These are phyloP conservation scores for Verticillium longisporum DNA, from an alignment of 2,329 filamentous ascomycete species.

Conservation along the genomic window DNA sequence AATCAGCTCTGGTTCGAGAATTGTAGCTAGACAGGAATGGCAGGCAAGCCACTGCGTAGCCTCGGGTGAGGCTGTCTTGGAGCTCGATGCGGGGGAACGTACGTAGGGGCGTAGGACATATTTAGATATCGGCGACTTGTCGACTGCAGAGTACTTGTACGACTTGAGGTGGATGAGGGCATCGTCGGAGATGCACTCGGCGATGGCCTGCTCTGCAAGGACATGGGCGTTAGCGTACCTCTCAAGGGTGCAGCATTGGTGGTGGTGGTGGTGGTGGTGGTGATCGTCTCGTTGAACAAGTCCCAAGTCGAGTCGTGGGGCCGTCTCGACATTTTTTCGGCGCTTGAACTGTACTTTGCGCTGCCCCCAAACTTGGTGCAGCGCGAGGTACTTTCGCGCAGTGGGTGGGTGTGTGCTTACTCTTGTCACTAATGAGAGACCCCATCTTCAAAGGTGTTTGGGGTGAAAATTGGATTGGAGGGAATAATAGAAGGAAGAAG, in stretches of 20 bases:
- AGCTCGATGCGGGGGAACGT: constrained; percentile 30
- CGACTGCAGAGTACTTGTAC: constrained; percentile 96
- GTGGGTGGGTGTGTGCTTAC: not conserved
- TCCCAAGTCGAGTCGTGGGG: not conserved
- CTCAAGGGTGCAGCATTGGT: not conserved
- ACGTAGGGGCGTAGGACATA: constrained; percentile 96
- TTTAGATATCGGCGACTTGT: constrained; percentile 88
- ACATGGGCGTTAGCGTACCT: not conserved
- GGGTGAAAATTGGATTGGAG: not conserved
- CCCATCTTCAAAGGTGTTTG: not conserved
- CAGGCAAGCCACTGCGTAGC: constrained; percentile 6
- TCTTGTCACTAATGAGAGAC: not conserved
- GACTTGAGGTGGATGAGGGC: constrained; percentile 84
- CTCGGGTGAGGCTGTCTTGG: not conserved
- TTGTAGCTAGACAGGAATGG: constrained; percentile 4
- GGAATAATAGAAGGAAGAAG: not conserved
- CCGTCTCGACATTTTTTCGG: not conserved
- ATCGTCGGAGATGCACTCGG: constrained; percentile 80
- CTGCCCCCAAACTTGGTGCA: not conserved
- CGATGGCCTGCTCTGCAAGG: constrained; percentile 40
- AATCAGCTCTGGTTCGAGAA: constrained; percentile 6
- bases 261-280: not conserved
- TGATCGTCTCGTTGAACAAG: not conserved
- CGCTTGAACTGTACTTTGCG: constrained; percentile 1
- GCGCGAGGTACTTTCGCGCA: not conserved